Evolutionary conservation across 148 eudicot genomes (phyloP), one percentile per base, ranked within the genome.

Genomic region (Polygonum maritimum): DNA sequence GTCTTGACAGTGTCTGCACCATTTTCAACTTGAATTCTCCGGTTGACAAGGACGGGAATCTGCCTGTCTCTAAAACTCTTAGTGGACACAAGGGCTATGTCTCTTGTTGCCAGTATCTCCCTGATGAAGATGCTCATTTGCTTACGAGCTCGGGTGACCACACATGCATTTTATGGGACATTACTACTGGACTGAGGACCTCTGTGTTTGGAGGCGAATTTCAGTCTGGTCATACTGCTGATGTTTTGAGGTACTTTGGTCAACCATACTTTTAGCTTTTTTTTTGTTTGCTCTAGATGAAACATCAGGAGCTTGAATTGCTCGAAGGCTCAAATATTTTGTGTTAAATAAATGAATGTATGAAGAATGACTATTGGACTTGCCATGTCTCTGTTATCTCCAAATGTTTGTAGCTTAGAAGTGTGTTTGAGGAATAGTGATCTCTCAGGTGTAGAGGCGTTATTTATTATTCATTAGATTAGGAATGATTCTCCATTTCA

Each of bases 151-250:
- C 98, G 39, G 98, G 98, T 76, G 98, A 95, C 75, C 93, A 88
- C 78, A 95, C 98, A 22, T 95, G 98, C 82, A 87, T 90, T 52
- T 86, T 95, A 75, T 95, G 98, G 98, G 98, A 95, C 85, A 85
- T 92, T 58, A 90, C 94, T 70, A 95, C 98, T 9, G 98, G 98
- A 35, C 87, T 95, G 39, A 85, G 96, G 77, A 88, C 98, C 31
- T 92, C 98, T 71, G 98, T 95, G 18, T 95, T 95, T 82, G 98
- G 98, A 78, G 98, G 98, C 74, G 98, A 95, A 87, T 92, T 89
- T 84, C 98, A 92, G 75, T 95, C 94, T 73, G 98, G 98, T 40
- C 98, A 92, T 81, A 92, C 94, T 80, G 88, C 89, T 80, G 98
- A 95, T 78, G 96, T 95, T 63, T 76, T 88, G 73, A 92, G 98